Conservation (phyloP, 2,329 filamentous ascomycete species). For the Coniochaeta hoffmannii region DNA sequence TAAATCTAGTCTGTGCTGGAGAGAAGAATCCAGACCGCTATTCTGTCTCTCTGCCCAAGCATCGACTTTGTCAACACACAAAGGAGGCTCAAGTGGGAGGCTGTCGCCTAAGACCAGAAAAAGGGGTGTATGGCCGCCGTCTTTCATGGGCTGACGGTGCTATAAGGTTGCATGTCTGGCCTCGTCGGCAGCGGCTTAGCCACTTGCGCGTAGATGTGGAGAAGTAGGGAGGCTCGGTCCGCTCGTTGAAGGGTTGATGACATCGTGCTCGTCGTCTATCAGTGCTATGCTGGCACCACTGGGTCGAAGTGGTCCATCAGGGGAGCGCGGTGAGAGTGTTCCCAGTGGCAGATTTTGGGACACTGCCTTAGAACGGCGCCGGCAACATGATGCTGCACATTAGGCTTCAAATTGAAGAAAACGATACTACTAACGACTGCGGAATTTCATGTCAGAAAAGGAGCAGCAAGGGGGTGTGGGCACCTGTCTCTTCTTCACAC, state of each 20-base stretch:
- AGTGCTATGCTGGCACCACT: background rate
- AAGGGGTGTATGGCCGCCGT: background rate
- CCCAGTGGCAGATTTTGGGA: background rate
- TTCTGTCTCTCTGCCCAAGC: background rate
- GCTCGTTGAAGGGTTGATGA: background rate
- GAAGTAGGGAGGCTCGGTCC: background rate
- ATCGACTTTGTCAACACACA: background rate
- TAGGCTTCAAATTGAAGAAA: background rate
- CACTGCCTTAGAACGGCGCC: no score
- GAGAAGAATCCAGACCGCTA: background rate
- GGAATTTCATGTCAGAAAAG: background rate
- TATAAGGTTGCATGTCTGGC: background rate
- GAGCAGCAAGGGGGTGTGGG: background rate
- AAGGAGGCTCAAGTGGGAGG: background rate
- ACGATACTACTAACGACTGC: background rate
- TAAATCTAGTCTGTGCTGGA: background rate
- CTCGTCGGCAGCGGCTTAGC: background rate
- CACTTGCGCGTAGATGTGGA: background rate
- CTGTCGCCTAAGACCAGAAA: background rate
- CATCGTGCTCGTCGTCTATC: background rate
- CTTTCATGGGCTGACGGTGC: background rate
- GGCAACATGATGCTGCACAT: background rate
- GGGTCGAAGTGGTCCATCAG: background rate
- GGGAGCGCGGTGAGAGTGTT: background rate
- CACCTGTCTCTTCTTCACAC: background rate